Conservation (phyloP, 108 stramenopile species). For the Epipyxis sp. region DNA sequence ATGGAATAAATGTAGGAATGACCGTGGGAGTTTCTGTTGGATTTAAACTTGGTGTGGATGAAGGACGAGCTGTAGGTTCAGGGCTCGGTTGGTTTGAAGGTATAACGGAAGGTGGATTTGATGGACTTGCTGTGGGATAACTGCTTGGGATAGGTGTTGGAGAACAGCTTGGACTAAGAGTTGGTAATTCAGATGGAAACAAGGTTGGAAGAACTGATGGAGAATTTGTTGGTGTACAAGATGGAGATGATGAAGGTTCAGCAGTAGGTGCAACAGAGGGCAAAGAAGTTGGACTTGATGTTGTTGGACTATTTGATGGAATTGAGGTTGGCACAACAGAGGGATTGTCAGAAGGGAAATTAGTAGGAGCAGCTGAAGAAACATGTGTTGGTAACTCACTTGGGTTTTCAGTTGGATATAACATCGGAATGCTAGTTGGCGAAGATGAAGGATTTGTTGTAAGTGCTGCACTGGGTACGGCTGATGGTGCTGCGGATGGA, state of each 20-base stretch:
- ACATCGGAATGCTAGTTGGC: too few species aligned
- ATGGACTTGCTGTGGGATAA: neutral
- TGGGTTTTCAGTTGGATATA: too few species aligned
- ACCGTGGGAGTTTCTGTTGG: neutral
- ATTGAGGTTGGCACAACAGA: too few species aligned
- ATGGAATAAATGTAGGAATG: neutral
- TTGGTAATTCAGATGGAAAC: neutral
- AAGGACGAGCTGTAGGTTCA: neutral
- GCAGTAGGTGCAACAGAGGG: too few species aligned
- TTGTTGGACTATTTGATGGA: neutral
- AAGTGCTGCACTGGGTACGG: too few species aligned
- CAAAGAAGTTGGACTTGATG: neutral
- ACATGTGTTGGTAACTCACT: too few species aligned
- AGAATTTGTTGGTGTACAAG: too few species aligned
- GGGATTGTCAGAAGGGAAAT: slow-evolving; percentile 2
- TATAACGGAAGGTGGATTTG: neutral
- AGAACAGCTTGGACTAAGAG: neutral
- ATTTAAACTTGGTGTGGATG: neutral
- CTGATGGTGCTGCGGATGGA: too few species aligned
- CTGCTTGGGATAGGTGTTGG: neutral
- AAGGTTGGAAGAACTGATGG: too few species aligned
- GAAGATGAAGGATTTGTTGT: too few species aligned
- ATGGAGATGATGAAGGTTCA: too few species aligned
- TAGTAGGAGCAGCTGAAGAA: too few species aligned
- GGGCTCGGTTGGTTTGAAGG: neutral